Conservation (phyloP, 345 rosid species). For the Eucalyptus erythrocorys region DNA sequence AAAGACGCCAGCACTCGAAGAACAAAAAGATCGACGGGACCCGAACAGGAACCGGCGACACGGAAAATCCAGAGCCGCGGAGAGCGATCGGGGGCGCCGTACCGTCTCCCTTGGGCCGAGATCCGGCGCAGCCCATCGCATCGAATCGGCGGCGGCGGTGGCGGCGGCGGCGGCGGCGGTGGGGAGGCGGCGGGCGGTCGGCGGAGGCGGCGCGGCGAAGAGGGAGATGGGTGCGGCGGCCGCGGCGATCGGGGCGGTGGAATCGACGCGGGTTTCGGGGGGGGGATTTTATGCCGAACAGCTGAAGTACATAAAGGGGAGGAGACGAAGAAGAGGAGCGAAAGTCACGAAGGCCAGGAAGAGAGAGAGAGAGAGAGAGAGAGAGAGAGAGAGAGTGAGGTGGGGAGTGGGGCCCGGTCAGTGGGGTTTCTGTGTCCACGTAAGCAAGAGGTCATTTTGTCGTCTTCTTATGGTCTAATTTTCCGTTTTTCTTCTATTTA, state of each 20-base stretch:
- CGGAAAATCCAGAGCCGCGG: not conserved
- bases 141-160: not conserved
- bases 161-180: not conserved
- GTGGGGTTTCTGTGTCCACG: not conserved
- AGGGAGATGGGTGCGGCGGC: not conserved
- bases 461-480: not conserved
- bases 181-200: not conserved
- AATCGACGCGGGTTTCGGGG: not conserved
- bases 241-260: not conserved
- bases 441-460: not conserved
- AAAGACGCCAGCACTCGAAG: not conserved
- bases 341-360: not conserved
- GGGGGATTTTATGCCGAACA: not conserved
- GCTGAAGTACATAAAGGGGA: not conserved
- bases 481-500: accelerated
- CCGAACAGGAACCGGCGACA: not conserved
- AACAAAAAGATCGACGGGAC: not conserved
- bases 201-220: not conserved
- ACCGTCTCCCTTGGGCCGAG: conserved; percentile 2
- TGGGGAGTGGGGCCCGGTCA: not conserved
- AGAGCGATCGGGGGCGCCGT: not conserved
- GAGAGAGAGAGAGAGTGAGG: not conserved
- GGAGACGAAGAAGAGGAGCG: not conserved
- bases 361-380: not conserved
- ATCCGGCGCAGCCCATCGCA: conserved; percentile 14